Conservation (phyloP, 768 basidiomycete species). For the Leccinellum albellum region DNA sequence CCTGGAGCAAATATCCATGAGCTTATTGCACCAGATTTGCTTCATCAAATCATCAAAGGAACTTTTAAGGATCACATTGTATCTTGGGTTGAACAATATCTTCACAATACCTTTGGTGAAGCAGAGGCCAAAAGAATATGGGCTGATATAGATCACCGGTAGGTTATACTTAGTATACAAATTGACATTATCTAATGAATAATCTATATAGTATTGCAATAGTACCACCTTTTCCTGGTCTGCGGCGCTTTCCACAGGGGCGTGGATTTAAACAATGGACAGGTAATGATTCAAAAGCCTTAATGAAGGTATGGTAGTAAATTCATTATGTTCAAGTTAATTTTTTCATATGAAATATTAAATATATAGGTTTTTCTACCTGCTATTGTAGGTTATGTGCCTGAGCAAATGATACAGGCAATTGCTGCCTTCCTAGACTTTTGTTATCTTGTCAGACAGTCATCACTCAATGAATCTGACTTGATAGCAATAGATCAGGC, state of each 20-base stretch:
- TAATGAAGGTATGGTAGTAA: neutral
- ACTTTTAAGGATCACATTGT: neutral
- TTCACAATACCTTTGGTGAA: no score
- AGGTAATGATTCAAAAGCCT: neutral
- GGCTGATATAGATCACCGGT: neutral
- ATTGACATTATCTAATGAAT: neutral
- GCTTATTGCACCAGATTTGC: neutral
- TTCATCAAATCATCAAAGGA: constrained; percentile 1
- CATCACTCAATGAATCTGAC: neutral
- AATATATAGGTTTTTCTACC: neutral
- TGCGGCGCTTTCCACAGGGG: neutral
- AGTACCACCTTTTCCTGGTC: neutral
- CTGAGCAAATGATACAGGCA: neutral
- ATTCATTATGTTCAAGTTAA: neutral
- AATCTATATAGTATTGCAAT: neutral
- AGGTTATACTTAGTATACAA: neutral
- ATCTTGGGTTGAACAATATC: neutral
- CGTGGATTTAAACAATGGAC: neutral
- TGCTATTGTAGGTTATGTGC: neutral
- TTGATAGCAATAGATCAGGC: neutral
- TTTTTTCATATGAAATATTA: neutral
- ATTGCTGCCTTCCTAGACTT: neutral
- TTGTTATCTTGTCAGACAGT: neutral
- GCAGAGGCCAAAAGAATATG: no score
- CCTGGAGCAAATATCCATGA: neutral